Base-by-base conservation (phyloP, 2,329 filamentous ascomycete genomes). In the Aspergillus aculeatus region DNA sequence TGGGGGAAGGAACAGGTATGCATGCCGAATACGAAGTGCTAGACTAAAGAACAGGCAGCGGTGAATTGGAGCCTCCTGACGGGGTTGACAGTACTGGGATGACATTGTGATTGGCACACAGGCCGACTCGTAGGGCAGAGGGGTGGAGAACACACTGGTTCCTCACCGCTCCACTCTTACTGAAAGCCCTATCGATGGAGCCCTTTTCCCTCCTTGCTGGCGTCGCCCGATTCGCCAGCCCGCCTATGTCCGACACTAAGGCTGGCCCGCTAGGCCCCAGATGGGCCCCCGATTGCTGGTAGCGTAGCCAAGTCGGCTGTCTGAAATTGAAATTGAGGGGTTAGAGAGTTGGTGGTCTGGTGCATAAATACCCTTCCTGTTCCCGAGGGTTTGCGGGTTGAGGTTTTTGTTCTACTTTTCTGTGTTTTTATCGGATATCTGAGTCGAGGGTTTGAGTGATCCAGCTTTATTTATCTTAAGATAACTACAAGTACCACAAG, bases 111-210 rank as follows among this genome's bases (percentile, higher is more conserved):
- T 62, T 58, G 53, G 62, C 5, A 16, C 7, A 29, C 26, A 1
- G 10, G 19, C 44, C 44, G 21, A 9, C 59, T 57, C 38, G 50
- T 63, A 63, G 59, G 63, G 59, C 63, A 55, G 59, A 59, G 35
- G 31, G 26, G 58, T 61, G 61, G 61, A 23, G 48, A 38, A n/a
- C 9, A 38, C 35, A 32, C 21, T 38, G 56, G 48, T 55, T 44
- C 38, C 50, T 61, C 56, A 65, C 63, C 61, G 63, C 61, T 60
- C 56, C 54, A 51, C 31, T 32, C 23, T 23, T 23, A 4, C 23
- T 23, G 23, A 23, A 23, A 55, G 52, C 53, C 53, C 62, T 71
- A 68, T 55, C 48, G 52, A 68, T 71, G 69, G 69, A 57, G 53
- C 54, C 50, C 23, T 4, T 23, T 11, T 21, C 29, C 7, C 26